Evolutionary conservation across 768 basidiomycete genomes (phyloP).

Genomic region (Lactarius psammicola): DNA sequence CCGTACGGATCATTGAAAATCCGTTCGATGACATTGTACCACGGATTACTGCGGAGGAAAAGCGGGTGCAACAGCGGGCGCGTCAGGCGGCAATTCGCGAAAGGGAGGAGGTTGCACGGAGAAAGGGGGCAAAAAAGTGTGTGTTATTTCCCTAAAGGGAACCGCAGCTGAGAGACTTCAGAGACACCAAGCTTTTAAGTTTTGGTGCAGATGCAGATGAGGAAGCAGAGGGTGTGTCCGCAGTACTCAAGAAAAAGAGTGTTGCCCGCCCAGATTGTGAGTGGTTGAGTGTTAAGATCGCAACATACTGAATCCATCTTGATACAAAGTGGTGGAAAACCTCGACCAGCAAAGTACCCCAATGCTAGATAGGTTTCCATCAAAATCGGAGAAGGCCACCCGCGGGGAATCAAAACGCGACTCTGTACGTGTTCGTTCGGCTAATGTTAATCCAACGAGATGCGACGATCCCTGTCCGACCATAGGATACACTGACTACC

Average conservation of each 20-base stretch:
- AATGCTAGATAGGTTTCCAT: conserved; percentile 19
- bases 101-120: conserved; percentile 69
- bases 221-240: conserved; percentile 56
- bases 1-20: conserved; percentile 83
- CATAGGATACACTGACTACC: conserved; percentile 35
- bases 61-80: conserved; percentile 78
- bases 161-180: conserved; percentile 34
- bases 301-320: not conserved
- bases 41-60: conserved; percentile 93
- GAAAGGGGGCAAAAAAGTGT: conserved; percentile 82
- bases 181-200: conserved; percentile 86
- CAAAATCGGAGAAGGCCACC: not conserved
- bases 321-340: conserved; percentile 38
- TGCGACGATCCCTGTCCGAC: conserved; percentile 10
- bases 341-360: conserved; percentile 31
- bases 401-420: conserved; percentile 11
- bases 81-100: conserved; percentile 72
- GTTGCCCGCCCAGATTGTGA: conserved; percentile 82
- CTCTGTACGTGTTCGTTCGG: conserved; percentile 2
- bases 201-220: conserved; percentile 77
- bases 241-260: conserved; percentile 69
- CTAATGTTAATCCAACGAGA: not conserved
- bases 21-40: conserved; percentile 95
- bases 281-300: conserved; percentile 33
- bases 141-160: not conserved